Evolutionary conservation across 2,329 filamentous ascomycete genomes (phyloP), one percentile per base, ranked within the genome.

Genomic region (Verticillium tricorpus): DNA sequence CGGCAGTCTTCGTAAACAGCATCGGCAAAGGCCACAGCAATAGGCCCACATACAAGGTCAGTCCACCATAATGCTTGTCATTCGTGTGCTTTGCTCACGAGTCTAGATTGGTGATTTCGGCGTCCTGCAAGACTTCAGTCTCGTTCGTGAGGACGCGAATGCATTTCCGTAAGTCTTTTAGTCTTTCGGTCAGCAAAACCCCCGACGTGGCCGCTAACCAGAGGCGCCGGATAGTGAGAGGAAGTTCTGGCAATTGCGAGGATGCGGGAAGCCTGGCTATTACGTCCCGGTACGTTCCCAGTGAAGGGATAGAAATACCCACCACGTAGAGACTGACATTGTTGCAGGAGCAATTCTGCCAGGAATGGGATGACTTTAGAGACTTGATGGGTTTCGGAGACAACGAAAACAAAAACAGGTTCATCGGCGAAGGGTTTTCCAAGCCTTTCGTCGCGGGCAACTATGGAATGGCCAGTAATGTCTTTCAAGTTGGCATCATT

Each of bases 381-480:
- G 19, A 56, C 11, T 40, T 40, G 22, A 31, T 37, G 40, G 32
- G 50, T 7, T 54, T 54, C 50, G 39, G 17, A 2, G 2, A 56
- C 31, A 50, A 50, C 9, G 22, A 32, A 17, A 52, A 52, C 19
- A 31, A 19, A 3, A 34, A 54, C 15, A 59, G 39, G 31, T 59
- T 63, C 25, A 35, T 39, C 7, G 31, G 39, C 11, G 17, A 57
- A 11, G 58, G 61, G 31, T 45, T 9, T 2, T 34, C 9, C 2
- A 62, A 62, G 50, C 64, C 64, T 15, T 14, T 22, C 5, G 50
- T 67, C 28, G 66, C 66, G 7, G 66, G 66, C 3, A 65, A 67
- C 40, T 68, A 67, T 31, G 64, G 65, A 5, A 65, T 65, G 56
- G 64, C 63, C 39, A 57, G 55, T 17, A 68, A 68, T 31, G 34